Evolutionary conservation across 2,329 filamentous ascomycete genomes (phyloP).

Genomic region (Lecanicillium sp.): DNA sequence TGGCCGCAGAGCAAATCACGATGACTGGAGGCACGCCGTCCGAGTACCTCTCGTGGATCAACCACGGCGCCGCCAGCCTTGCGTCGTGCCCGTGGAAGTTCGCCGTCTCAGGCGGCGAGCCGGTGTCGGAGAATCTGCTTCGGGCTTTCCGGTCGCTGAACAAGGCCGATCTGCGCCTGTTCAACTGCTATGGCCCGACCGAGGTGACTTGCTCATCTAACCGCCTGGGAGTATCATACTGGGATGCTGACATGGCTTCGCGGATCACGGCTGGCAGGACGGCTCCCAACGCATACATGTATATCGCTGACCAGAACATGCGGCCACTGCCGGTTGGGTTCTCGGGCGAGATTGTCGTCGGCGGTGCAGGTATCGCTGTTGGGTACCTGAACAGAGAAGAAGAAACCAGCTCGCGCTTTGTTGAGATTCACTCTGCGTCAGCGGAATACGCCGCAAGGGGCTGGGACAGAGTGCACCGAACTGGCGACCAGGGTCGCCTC

Average conservation of each 20-base stretch:
- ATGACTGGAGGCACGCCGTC: constrained; percentile 31
- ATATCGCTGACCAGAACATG: constrained; percentile 30
- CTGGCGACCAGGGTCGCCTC: constrained; percentile 31
- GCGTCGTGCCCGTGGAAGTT: background rate
- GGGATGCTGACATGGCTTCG: background rate
- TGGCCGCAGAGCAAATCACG: constrained; percentile 26
- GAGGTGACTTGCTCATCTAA: constrained; percentile 18
- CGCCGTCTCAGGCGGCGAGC: constrained; percentile 19
- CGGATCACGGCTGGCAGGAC: background rate
- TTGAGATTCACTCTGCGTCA: background rate
- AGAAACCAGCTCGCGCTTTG: constrained; percentile 13
- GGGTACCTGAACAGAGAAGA: constrained; percentile 33
- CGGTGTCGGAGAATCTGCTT: constrained; percentile 3
- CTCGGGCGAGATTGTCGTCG: constrained; percentile 26
- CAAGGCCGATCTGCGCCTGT: constrained; percentile 12
- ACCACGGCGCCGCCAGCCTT: constrained; percentile 4
- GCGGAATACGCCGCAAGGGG: constrained; percentile 9
- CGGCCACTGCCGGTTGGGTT: constrained; percentile 32
- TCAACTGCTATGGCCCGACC: constrained; percentile 27
- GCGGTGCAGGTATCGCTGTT: constrained; percentile 22
- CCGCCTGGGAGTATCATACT: background rate
- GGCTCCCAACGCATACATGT: constrained; percentile 25
- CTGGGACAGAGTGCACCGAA: constrained; percentile 28
- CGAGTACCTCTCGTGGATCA: constrained; percentile 27
- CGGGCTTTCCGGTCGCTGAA: constrained; percentile 11